Conservation (phyloP, 441 rosid genomes). For the Populus tomentosa region DNA sequence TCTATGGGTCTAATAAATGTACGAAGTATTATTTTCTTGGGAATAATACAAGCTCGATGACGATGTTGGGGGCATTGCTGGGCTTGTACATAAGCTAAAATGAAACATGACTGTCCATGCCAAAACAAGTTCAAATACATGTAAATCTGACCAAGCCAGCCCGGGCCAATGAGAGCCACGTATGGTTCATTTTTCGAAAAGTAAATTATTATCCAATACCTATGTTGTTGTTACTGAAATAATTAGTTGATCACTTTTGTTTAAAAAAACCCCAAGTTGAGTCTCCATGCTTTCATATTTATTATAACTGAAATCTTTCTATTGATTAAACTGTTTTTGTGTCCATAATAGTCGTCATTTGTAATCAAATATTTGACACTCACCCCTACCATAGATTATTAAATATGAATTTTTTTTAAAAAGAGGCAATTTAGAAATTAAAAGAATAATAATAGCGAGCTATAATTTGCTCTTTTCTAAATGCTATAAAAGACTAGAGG, state of each 20-base stretch:
- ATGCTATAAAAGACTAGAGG: neutral
- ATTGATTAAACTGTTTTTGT: neutral
- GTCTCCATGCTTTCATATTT: neutral
- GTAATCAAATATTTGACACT: neutral
- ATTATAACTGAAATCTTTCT: neutral
- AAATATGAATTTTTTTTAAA: neutral
- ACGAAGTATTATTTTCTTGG: too few relatives aligned
- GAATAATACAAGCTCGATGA: too few relatives aligned
- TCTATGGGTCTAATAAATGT: too few relatives aligned
- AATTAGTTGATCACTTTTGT: too few relatives aligned
- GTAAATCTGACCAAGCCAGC: neutral
- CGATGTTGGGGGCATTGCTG: too few relatives aligned
- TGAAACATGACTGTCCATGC: neutral
- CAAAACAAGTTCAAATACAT: neutral
- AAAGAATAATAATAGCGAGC: neutral
- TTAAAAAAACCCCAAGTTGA: neutral
- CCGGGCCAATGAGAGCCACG: neutral
- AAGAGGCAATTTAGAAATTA: neutral
- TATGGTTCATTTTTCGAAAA: neutral
- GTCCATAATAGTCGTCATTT: neutral
- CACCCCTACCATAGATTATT: neutral
- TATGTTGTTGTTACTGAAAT: too few relatives aligned
- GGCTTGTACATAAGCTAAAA: too few relatives aligned
- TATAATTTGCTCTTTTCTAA: too few relatives aligned
- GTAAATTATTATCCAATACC: too few relatives aligned